phyloP scores from a whole-genome alignment of 208 protist genomes.

The Trypanosoma congolense region DNA sequence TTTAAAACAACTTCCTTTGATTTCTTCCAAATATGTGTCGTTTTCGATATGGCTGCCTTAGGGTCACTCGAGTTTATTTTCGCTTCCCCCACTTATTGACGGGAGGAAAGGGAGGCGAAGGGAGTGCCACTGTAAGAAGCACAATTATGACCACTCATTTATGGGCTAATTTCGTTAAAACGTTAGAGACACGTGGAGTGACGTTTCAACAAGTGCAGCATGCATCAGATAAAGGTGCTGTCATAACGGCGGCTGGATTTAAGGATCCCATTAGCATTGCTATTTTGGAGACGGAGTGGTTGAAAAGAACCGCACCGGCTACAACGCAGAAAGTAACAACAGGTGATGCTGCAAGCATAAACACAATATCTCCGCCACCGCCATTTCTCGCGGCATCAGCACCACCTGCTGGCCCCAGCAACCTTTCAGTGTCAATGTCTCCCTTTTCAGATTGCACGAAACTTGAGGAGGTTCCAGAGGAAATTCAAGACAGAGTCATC shows the following conservation, averaged over 20 bases:
- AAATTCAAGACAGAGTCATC: constrained; percentile 73
- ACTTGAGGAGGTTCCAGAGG: constrained; percentile 60
- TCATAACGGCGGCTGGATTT: constrained; percentile 68
- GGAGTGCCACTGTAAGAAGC: background rate
- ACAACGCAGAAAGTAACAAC: background rate
- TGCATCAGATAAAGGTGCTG: constrained; percentile 55
- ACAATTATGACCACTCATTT: constrained; percentile 12
- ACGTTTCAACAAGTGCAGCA: constrained; percentile 72
- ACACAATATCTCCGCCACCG: background rate
- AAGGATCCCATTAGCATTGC: constrained; percentile 72
- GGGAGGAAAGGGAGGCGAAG: background rate
- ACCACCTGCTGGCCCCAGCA: background rate
- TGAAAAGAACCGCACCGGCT: constrained; percentile 18
- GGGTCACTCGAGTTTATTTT: too few relatives aligned
- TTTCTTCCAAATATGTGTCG: too few relatives aligned
- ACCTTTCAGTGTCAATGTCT: background rate
- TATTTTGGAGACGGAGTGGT: constrained; percentile 83
- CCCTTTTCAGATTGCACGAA: constrained; percentile 29
- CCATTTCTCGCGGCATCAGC: background rate
- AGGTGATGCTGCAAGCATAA: background rate
- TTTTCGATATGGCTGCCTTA: too few relatives aligned
- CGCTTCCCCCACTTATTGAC: too few relatives aligned
- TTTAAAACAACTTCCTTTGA: too few relatives aligned
- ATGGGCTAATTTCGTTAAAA: constrained; percentile 62
- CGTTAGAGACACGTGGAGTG: constrained; percentile 58